Evolutionary conservation across 805 yeast genomes (phyloP), one percentile per base, ranked within the genome.

Genomic region (Lipomyces mesembrius): DNA sequence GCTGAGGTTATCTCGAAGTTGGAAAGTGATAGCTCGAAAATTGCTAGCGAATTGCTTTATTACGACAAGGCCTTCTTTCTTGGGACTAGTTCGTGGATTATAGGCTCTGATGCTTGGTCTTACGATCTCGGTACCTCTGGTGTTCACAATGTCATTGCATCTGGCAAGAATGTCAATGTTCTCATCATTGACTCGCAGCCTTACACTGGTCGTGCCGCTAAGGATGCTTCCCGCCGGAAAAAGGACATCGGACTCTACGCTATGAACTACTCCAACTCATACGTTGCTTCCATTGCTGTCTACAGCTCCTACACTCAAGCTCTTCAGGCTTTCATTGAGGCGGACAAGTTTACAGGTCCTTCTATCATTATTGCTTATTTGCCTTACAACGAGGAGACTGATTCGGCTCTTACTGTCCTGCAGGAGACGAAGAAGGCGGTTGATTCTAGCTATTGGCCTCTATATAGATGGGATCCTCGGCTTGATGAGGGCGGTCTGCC

Each of bases 101-200:
- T 94, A 64, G 97, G 98, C 46, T 92, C 97, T 25, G 98, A 94
- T 77, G 87, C 95, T 43, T 94, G 98, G 98, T 85, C 97, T 25
- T 92, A 88, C 76, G 98, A 94, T 79, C 81, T 91, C 73, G 98
- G 98, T 55, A 82, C 90, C 69, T 89, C 97, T 6, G 97, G 98
- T 76, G 88, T 94, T 60, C 98, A 94, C 77, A 88, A 89, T 73
- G 88, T 92, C 3, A 81, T 94, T 57, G 79, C 92, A 35, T 87
- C 93, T 0, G 88, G 88, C 57, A 83, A 87, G 76, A 90, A 91
- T 76, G 80, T 93, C 72, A 94, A 94, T 77, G 84, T 94, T 84
- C 84, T 94, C 74, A 83, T 94, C 67, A 88, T 94, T 74, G 98
- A 94, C 77, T 89, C 93, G n/a, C 93, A 91, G 75, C 94, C 97